A percentile compares a stretch with the other conserved stretches of the same genome.
These are phyloP conservation scores for Ormosia emarginata DNA, from an alignment of 306 rosid species.

Conservation along the genomic window DNA sequence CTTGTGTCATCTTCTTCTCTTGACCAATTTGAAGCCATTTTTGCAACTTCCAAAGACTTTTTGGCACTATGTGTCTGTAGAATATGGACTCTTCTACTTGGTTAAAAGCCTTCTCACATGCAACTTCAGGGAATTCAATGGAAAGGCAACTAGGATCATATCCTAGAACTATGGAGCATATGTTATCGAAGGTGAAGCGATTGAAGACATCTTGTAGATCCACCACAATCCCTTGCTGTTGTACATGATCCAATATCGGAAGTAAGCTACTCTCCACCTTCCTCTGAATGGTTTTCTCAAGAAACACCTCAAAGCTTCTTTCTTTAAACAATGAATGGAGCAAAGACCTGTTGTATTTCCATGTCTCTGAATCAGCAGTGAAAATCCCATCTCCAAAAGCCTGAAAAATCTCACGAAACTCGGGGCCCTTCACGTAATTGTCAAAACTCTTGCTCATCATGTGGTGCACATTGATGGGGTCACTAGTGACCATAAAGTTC, in stretches of 20 bases:
- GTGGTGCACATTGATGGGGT: slow-evolving; percentile 26
- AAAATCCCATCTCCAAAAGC: slow-evolving; percentile 41
- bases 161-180: slow-evolving; percentile 33
- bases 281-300: slow-evolving; percentile 4
- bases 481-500: slow-evolving; percentile 16
- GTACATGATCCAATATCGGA: slow-evolving; percentile 10
- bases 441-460: slow-evolving; percentile 1
- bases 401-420: slow-evolving; percentile 7
- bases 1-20: slow-evolving; percentile 28
- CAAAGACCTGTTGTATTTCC: slow-evolving; percentile 23
- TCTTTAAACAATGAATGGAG: slow-evolving; percentile 13
- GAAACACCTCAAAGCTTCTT: not conserved
- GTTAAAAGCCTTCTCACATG: slow-evolving; percentile 31
- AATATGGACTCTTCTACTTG: slow-evolving; percentile 22
- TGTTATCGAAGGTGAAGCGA: slow-evolving; percentile 32
- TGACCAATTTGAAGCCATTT: slow-evolving; percentile 41
- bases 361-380: slow-evolving; percentile 23
- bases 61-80: slow-evolving; percentile 27
- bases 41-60: slow-evolving; percentile 37
- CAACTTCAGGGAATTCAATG: slow-evolving; percentile 30
- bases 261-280: slow-evolving; percentile 22
- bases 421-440: slow-evolving; percentile 1
- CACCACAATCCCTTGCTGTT: not conserved
- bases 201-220: slow-evolving; percentile 43
- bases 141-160: slow-evolving; percentile 38